Evolutionary conservation across 306 rosid species (phyloP), one percentile per base, ranked within the genome.

Genomic region (Cyclanthera cordifolia): DNA sequence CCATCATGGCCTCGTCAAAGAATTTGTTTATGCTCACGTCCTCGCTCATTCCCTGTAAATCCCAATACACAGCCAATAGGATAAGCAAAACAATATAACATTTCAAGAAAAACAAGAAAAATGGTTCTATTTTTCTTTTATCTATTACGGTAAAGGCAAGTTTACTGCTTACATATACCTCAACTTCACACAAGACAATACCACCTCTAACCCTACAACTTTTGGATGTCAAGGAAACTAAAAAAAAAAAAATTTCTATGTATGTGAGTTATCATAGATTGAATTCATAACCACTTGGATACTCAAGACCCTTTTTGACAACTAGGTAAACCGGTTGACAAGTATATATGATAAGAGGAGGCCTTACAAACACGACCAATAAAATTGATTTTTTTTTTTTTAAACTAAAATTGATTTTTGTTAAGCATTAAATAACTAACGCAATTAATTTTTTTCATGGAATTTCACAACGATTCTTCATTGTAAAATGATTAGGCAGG

Each of bases 1-100:
- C 95, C 99, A 90, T 88, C 99, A 93, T 93, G 45, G 99, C 95
- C 86, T 93, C 99, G 10, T 93, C 99, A 9, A 93, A 93, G 79
- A 93, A 93, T 70, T 93, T 91, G 64, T 86, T 84, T 57, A 90
- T 93, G 87, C 96, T 93, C 65, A 93, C 99, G 64, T 89, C 95
- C 84, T 93, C 96, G 19, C 98, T 93, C 96, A 89, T 93, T 73
- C 96, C 98, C 98, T 89, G 90, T 51, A 73, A 76, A 48, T 37
- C 72, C 55, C 75, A 25, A 24, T 47, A 6, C 19, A 13, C 19
- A 13, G 43, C 17, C 14, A 37, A 21, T 27, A 6, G 24, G 37
- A 25, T 12, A 12, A 11, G 27, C 60, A 55, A 10, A 30, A 24
- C 32, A 25, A 15, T 17, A 24, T 6, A 24, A 55, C 1, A 4